Conservation (phyloP, 2,329 filamentous ascomycete species). For the Hypomyces perniciosus region DNA sequence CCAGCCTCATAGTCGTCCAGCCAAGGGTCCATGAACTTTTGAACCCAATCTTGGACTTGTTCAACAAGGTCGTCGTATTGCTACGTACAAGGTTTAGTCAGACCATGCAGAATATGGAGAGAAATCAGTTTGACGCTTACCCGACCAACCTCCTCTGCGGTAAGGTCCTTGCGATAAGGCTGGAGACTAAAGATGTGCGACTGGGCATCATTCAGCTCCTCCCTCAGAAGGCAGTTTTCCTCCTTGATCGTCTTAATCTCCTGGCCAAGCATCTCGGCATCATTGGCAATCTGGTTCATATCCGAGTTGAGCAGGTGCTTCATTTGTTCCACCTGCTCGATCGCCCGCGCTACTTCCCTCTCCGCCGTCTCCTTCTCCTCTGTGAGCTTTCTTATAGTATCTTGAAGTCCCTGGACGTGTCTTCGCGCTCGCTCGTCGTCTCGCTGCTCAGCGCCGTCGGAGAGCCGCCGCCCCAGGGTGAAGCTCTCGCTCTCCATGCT, state of each 20-base stretch:
- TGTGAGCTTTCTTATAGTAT: constrained; percentile 11
- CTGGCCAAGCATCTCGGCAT: constrained; percentile 17
- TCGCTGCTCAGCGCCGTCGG: not conserved
- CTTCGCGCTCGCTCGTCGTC: constrained; percentile 2
- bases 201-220: constrained; percentile 29
- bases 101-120: too few relatives aligned
- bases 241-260: constrained; percentile 19
- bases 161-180: constrained; percentile 34
- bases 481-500: constrained; percentile 10
- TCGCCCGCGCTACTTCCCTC: constrained; percentile 23
- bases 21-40: constrained; percentile 27
- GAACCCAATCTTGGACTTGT: constrained; percentile 30
- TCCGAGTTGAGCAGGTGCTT: constrained; percentile 20
- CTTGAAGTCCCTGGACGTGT: constrained; percentile 15
- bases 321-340: constrained; percentile 19
- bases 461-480: constrained; percentile 5
- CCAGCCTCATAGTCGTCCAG: constrained; percentile 23
- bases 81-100: constrained; percentile 14
- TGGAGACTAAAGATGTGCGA: constrained; percentile 37
- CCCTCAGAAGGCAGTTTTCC: constrained; percentile 25
- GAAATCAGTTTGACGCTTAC: constrained; percentile 19
- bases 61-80: constrained; percentile 32
- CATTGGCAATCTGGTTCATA: constrained; percentile 20
- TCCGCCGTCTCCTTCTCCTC: constrained; percentile 26
- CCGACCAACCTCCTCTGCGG: constrained; percentile 29